Base-by-base conservation (phyloP, 2,329 filamentous ascomycete genomes). In the Fusarium humuli region DNA sequence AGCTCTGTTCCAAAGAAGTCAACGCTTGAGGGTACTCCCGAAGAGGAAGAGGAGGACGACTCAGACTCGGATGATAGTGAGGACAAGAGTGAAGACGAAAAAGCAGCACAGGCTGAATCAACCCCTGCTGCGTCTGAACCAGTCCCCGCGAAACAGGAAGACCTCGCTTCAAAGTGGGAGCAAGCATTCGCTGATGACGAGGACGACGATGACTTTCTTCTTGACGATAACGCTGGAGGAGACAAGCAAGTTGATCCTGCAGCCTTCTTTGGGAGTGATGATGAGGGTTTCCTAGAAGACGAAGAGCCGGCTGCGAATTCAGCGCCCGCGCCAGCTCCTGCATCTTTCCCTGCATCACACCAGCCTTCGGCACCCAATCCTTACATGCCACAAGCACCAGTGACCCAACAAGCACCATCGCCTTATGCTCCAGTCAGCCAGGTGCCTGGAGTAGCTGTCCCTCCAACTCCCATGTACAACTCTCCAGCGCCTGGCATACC, bases 111-210 rank as follows among this genome's bases (percentile, higher is more conserved):
- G 23, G 40, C 49, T 20, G 66, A 61, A 22, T 42, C 57, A 22
- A 54, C 54, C 13, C 29, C 63, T n/a, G 32, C 57, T 25, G 56
- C 65, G 14, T 74, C 74, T 29, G 71, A 77, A 25, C 64, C 75
- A 22, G 69, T 73, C 44, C 66, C 73, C 22, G 67, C 74, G n/a
- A 63, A 74, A 7, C 82, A 86, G 9, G 87, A 90, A 44, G 92
- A 95, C 75, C 79, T 96, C 42, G 91, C 92, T 47, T 92, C 92
- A 20, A 90, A 93, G 72, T 97, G 95, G 93, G 88, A 93, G 69
- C 91, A 92, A 48, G 92, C 93, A 45, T 88, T 98, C 73, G 93
- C 83, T 65, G 92, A 84, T 16, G 91, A 92, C 50, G 91, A 94
- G 69, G 89, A 94, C 65, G 89, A 94, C 64, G 89, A 90, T 65